Conservation (phyloP, 192 early-diverging fungal genomes). For the Coemansia sp. region DNA sequence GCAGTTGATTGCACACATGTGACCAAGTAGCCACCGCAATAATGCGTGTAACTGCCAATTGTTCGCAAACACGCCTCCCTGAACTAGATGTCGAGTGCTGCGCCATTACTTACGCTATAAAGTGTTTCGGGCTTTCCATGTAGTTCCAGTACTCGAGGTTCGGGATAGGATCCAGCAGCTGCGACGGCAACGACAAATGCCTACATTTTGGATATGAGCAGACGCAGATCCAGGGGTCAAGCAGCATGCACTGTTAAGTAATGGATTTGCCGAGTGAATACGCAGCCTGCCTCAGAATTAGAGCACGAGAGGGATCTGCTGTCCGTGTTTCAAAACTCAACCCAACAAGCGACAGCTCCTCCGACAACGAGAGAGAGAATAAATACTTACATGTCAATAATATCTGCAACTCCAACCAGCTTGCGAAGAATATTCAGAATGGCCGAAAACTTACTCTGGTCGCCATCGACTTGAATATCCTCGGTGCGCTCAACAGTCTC, state of each 20-base stretch:
- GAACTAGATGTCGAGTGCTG: not conserved
- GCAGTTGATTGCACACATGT: not conserved
- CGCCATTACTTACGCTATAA: conserved; percentile 52
- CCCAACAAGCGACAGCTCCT: no score
- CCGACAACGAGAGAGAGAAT: not conserved
- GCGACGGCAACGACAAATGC: conserved; percentile 68
- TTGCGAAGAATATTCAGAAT: conserved; percentile 62
- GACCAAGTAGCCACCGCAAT: not conserved
- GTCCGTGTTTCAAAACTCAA: not conserved
- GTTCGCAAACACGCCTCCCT: not conserved
- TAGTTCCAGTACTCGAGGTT: conserved; percentile 78
- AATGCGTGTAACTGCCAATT: not conserved
- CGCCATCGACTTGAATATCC: conserved; percentile 45
- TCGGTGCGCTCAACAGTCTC: conserved; percentile 27
- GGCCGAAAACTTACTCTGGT: conserved; percentile 58
- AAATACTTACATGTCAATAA: conserved; percentile 53
- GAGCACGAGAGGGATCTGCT: not conserved
- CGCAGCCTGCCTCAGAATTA: not conserved
- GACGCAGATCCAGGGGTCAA: not conserved
- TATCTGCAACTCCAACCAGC: conserved; percentile 66
- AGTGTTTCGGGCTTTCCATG: conserved; percentile 73
- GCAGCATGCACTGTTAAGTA: conserved; percentile 6
- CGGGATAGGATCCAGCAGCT: conserved; percentile 67
- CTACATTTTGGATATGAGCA: conserved; percentile 29
- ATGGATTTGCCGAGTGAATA: conserved; percentile 8